Evolutionary conservation across 768 basidiomycete species (phyloP), one percentile per base, ranked within the genome.

Genomic region (Suillus tomentosus): DNA sequence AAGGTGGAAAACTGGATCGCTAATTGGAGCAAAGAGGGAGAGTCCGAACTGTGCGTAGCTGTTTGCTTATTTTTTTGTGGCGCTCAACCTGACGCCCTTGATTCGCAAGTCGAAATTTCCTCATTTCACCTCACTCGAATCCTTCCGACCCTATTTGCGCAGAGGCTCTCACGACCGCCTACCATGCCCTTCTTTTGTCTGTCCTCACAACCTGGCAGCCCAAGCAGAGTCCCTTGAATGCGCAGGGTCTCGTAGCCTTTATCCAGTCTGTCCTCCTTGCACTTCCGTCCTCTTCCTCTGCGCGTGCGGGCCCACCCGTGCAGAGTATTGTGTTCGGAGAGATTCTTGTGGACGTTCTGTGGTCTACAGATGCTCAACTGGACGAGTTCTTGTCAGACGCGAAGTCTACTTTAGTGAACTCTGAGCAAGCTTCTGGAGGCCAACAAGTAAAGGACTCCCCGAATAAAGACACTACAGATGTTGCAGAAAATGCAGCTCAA

Each of bases 341-440:
- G 68, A 74, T 85, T 54, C 78, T 95, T 3, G 83, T 95, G 24
- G 94, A 95, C 72, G 81, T 91, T 69, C 80, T 93, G 53, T 95
- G 94, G 94, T 84, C 91, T 22, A 74, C 91, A 53, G 94, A 95
- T 76, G 80, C 85, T 43, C 86, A 90, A 67, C 74, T 94, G 64
- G 93, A 95, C 63, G 92, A 93, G 69, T 74, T 87, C 36, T 67
- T 89, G 42, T 73, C 75, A 15, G 89, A 92, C 67, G 81, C 82
- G 53, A 86, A 84, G 72, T 64, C 71, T 36, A 69, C 79, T 51
- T 69, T 84, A 53, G 71, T 77, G 42, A 72, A 74, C 31, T 68
- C 65, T 71, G 78, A 74, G 60, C 69, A 69, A 9, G 54, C 63
- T 36, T 17, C 60, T 15, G 64, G 65, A 45, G 79, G 80, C n/a